Evolutionary conservation across 768 basidiomycete genomes (phyloP).

Genomic region (Ramaria sp.): DNA sequence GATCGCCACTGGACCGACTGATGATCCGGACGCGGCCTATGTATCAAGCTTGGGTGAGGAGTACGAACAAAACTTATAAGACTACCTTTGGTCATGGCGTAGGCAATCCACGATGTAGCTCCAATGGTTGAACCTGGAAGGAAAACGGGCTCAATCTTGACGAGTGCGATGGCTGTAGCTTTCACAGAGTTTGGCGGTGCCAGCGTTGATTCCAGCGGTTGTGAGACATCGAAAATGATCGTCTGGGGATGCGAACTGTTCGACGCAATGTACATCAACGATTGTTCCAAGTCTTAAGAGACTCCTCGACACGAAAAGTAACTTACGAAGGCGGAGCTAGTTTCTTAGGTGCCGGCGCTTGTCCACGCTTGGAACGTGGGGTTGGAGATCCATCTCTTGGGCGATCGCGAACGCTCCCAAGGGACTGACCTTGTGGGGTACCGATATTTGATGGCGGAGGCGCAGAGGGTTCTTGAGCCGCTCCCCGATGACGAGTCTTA

Average conservation of each 20-base stretch:
- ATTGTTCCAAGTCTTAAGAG: neutral
- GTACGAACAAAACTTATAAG: neutral
- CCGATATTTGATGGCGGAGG: neutral
- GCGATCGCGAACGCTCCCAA: neutral
- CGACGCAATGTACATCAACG: neutral
- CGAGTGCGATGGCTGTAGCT: constrained; percentile 83
- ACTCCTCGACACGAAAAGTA: neutral
- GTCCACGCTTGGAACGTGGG: neutral
- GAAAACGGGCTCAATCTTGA: constrained; percentile 77
- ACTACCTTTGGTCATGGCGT: constrained; percentile 79
- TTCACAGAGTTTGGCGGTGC: constrained; percentile 69
- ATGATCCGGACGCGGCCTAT: constrained; percentile 78
- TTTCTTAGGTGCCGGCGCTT: constrained; percentile 2
- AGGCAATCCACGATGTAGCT: constrained; percentile 87
- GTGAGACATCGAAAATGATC: constrained; percentile 67
- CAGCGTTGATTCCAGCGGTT: constrained; percentile 61
- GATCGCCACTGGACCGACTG: constrained; percentile 78
- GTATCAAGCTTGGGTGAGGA: neutral
- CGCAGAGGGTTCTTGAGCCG: constrained; percentile 10
- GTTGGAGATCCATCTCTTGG: constrained; percentile 6
- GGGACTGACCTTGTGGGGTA: neutral
- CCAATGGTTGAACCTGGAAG: constrained; percentile 82
- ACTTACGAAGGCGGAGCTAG: constrained; percentile 4
- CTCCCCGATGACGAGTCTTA: constrained; percentile 11
- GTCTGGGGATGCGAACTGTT: constrained; percentile 51